Evolutionary conservation across 208 protist genomes (phyloP), one percentile per base, ranked within the genome.

Genomic region (Vickermania ingenoplastis): DNA sequence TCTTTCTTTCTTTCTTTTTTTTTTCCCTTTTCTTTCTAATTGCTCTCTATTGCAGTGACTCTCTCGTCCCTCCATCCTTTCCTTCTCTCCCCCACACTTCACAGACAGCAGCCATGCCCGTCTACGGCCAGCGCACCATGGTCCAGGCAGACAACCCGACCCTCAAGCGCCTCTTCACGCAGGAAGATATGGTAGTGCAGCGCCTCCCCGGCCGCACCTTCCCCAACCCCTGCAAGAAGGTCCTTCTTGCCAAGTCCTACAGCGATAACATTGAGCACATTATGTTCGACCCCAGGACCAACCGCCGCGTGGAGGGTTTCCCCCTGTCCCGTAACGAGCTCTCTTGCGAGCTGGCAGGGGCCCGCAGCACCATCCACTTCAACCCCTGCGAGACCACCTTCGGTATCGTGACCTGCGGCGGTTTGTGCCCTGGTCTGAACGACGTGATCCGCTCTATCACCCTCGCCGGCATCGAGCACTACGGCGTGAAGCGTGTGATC

Each of bases 401-500:
- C 36, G 95, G 83, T 41, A 94, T 98, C 63, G 92, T 97, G 26
- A 97, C 94, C 17, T 98, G 95, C 75, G 95, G 95, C 55, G 95
- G 95, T 45, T 92, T 98, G 57, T 98, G 95, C 77, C 95, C 95
- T 29, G 95, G 95, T 57, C 82, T 98, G 24, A 98, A 98, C 77
- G 85, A 94, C 31, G 91, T 98, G 41, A 97, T 97, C 58, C 93
- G 91, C 61, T 95, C 81, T 57, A 76, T 98, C 45, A 91, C 85
- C 7, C 75, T 95, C 52, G 74, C 75, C 29, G 79, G 75, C 36
- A 85, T 80, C 36, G 66, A 77, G 41, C 27, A 61, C 13, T 98
- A 98, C 77, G 77, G 82, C 61, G 89, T 97, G 60, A 88, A 91
- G 67, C 75, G 81, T 27, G 88, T 97, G 2, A 82, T 94, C 65